These are phyloP conservation scores for Solanum dulcamara DNA, from an alignment of 257 asterid genomes.

Conservation along the genomic window DNA sequence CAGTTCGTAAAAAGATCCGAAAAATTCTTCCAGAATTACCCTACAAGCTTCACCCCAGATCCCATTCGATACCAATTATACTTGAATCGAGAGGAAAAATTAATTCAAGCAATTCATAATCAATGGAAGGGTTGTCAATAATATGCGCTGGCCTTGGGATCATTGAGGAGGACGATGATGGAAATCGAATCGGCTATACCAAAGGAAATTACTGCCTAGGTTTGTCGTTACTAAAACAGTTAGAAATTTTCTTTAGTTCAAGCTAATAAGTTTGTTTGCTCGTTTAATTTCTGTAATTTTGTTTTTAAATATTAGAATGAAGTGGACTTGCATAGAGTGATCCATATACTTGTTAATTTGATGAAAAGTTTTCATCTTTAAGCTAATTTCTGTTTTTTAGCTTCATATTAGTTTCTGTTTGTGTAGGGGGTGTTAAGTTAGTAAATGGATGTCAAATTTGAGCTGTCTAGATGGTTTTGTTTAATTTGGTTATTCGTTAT, in stretches of 20 bases:
- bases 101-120: neutral
- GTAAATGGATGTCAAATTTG: neutral
- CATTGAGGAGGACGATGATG: conserved; percentile 61
- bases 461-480: neutral
- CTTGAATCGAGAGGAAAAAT: neutral
- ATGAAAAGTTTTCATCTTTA: neutral
- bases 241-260: neutral
- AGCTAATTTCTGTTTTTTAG: neutral
- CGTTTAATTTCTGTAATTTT: neutral
- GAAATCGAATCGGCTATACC: conserved; percentile 46
- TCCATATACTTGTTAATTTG: neutral
- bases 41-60: neutral
- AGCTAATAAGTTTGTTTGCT: neutral
- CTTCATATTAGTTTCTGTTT: neutral
- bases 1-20: neutral
- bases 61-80: neutral
- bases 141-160: conserved; percentile 74
- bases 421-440: neutral
- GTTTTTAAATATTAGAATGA: neutral
- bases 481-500: neutral
- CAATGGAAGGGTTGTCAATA: conserved; percentile 72
- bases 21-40: neutral
- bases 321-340: neutral
- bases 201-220: conserved; percentile 67
- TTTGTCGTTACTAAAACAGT: neutral